Conservation (phyloP, 1,284 basidiomycete species). For the Puccinia hordei region DNA sequence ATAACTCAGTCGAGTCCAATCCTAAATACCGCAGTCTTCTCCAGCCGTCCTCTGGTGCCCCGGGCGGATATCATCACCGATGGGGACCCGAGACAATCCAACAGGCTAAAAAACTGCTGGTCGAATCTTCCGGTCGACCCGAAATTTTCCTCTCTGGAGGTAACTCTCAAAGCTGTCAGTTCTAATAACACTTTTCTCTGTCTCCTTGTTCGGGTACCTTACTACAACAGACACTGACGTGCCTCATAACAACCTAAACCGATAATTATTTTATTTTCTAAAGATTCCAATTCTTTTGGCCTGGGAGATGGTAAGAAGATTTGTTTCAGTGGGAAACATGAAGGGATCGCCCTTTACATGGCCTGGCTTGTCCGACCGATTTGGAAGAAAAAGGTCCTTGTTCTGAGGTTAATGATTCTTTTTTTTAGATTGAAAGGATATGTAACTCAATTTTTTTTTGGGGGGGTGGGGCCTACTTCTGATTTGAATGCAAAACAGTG, state of each 20-base stretch:
- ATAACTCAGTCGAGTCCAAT: conserved; percentile 2
- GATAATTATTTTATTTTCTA: background rate
- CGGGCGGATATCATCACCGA: conserved; percentile 50
- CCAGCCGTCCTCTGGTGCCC: background rate
- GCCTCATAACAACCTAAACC: background rate
- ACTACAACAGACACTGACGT: background rate
- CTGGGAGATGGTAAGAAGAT: conserved; percentile 73
- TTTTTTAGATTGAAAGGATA: conserved; percentile 32
- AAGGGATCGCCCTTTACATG: conserved; percentile 85
- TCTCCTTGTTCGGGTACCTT: background rate
- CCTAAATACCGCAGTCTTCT: background rate
- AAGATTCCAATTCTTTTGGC: conserved; percentile 54
- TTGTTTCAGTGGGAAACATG: conserved; percentile 81
- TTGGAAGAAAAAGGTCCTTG: conserved; percentile 79
- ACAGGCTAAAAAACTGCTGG: conserved; percentile 57
- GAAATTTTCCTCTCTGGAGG: conserved; percentile 16
- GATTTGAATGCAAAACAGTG: background rate
- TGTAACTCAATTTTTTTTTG: conserved; percentile 43
- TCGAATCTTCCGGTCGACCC: conserved; percentile 55
- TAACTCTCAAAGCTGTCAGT: conserved; percentile 23
- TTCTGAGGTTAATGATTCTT: conserved; percentile 63
- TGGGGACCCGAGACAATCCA: conserved; percentile 56
- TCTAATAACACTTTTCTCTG: background rate
- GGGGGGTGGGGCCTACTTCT: background rate
- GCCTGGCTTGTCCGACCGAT: conserved; percentile 80